Evolutionary conservation across 23 red algal genomes (phyloP).

Genomic region (Gracilaria caudata): DNA sequence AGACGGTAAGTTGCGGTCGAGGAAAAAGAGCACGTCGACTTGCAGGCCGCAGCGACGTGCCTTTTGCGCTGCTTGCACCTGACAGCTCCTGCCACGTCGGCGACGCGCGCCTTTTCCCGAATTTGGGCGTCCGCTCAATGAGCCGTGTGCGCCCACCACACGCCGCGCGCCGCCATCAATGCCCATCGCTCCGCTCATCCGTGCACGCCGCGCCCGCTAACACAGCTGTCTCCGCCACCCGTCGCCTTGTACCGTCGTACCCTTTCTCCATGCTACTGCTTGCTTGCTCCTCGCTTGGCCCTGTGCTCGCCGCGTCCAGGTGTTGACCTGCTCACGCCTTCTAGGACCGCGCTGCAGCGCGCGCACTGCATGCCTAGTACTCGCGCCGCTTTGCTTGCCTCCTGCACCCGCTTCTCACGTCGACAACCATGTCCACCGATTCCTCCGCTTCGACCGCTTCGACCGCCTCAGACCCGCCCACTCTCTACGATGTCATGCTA

Average conservation of each 20-base stretch:
- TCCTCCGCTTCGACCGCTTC: conserved; percentile 17
- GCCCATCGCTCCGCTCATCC: neutral
- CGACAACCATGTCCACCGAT: neutral
- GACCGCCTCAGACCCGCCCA: neutral
- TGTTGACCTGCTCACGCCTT: neutral
- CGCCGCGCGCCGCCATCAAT: neutral
- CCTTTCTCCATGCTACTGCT: conserved; percentile 1
- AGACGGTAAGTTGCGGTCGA: neutral
- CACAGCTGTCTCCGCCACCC: neutral
- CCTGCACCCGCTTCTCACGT: neutral
- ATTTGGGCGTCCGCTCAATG: neutral
- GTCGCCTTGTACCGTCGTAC: neutral
- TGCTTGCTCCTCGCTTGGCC: neutral
- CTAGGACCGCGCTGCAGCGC: neutral
- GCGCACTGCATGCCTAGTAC: neutral
- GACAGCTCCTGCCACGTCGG: neutral
- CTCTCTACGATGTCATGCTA: conserved; percentile 69
- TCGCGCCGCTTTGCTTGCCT: neutral
- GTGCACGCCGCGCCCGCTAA: neutral
- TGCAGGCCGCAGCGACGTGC: neutral
- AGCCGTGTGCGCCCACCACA: neutral
- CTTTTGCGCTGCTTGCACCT: neutral
- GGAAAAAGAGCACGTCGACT: neutral
- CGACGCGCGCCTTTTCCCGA: conserved; percentile 1
- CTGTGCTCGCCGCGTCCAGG: neutral